Base-by-base conservation (phyloP, 345 rosid genomes). In the Alliaria petiolata region DNA sequence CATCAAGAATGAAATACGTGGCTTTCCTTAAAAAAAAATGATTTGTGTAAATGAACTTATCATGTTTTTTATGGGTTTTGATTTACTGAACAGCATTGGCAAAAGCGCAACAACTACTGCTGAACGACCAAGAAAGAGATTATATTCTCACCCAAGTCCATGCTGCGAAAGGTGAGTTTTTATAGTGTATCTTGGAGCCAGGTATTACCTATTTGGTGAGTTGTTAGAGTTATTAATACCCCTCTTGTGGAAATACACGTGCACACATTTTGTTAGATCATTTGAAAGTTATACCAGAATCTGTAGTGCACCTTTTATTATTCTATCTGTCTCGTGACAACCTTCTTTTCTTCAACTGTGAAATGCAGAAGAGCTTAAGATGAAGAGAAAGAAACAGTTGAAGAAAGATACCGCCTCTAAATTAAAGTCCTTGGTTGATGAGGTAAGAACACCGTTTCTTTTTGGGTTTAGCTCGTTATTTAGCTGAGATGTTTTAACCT, bases 351-450 rank as follows among this genome's bases (percentile, higher is more conserved):
- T 61, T 43, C 57, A 53, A 43, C 26, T 78, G 12, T 80, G 67
- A 69, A 73, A 55, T 76, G 86, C 96, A 95, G 99, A 85, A 15
- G 98, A 95, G 81, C 98, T 95, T 86, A 81, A 73, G 71, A 83
- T 86, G 69, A 95, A 89, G 80, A 83, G 99, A 84, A 95, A 86
- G 84, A 95, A 90, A 73, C 98, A 86, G 76, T 80, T 95, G 81
- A 95, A 88, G 90, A 95, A 95, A 85, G 92, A 92, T 79, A 85
- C 90, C 17, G 96, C 98, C 73, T 84, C 92, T 43, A 95, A 95
- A 72, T 73, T 90, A 47, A 95, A 95, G 83, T 92, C 96, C 39
- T 50, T 85, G 75, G 98, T 95, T 56, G 97, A 92, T 57, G 99
- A 92, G 97, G 99, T 92, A 82, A 70, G 79, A 14, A 13, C 66